phyloP scores from a whole-genome alignment of 2,329 filamentous ascomycete species.

The Fusarium sp. region DNA sequence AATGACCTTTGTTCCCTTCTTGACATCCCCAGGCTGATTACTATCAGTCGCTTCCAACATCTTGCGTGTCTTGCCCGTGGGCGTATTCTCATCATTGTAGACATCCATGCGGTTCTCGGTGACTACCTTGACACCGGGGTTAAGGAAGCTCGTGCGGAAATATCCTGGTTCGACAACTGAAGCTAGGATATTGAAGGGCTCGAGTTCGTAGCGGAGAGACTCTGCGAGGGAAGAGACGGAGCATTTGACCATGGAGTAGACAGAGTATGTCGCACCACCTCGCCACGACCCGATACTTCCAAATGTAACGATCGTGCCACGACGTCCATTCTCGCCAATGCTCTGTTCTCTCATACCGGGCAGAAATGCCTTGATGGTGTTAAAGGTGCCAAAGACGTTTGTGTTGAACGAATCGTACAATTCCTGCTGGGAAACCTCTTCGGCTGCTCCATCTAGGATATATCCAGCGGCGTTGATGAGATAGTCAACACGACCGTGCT shows the following conservation, averaged over 20 bases:
- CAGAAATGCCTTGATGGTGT: slow-evolving; percentile 61
- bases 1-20: slow-evolving; percentile 64
- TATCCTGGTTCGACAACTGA: slow-evolving; percentile 63
- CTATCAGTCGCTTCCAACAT: slow-evolving; percentile 55
- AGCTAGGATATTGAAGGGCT: slow-evolving; percentile 59
- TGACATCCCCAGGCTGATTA: slow-evolving; percentile 67
- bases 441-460: slow-evolving; percentile 57
- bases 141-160: slow-evolving; percentile 65
- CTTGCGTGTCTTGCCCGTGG: slow-evolving; percentile 47
- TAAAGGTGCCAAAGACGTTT: slow-evolving; percentile 66
- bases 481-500: slow-evolving; percentile 59
- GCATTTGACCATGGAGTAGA: slow-evolving; percentile 61
- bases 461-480: slow-evolving; percentile 63
- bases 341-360: slow-evolving; percentile 59
- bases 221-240: slow-evolving; percentile 60
- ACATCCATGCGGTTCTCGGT: slow-evolving; percentile 51
- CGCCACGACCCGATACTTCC: slow-evolving; percentile 61
- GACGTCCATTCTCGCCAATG: slow-evolving; percentile 40
- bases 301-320: slow-evolving; percentile 57
- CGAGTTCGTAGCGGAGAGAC: slow-evolving; percentile 58
- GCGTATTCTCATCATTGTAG: slow-evolving; percentile 49
- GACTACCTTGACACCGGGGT: slow-evolving; percentile 47
- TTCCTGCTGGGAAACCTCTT: slow-evolving; percentile 56
- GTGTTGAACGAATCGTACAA: slow-evolving; percentile 59
- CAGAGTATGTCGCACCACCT: slow-evolving; percentile 53